phyloP scores from a whole-genome alignment of 768 basidiomycete species.

The Auriculariales sp. region DNA sequence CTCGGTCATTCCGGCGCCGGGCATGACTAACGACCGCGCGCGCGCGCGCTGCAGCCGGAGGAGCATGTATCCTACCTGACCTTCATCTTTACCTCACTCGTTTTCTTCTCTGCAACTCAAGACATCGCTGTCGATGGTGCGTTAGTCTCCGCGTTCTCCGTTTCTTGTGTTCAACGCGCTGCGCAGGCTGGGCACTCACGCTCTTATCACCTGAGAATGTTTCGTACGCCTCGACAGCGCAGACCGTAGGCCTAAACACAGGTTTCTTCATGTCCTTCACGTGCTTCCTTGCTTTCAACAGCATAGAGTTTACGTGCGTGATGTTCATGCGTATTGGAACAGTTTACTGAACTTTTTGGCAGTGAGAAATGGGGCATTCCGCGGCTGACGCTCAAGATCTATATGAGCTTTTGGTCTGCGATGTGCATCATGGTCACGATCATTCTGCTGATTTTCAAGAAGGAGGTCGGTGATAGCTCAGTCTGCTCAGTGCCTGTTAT shows the following conservation, averaged over 20 bases:
- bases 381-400: slow-evolving; percentile 54
- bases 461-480: slow-evolving; percentile 45
- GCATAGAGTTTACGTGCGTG: slow-evolving; percentile 69
- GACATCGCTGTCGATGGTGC: slow-evolving; percentile 15
- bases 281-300: slow-evolving; percentile 93
- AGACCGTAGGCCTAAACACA: slow-evolving; percentile 91
- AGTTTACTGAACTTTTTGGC: background rate
- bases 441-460: slow-evolving; percentile 79
- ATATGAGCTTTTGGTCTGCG: slow-evolving; percentile 76
- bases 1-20: slow-evolving; percentile 10
- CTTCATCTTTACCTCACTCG: slow-evolving; percentile 71
- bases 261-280: slow-evolving; percentile 95
- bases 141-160: slow-evolving; percentile 19
- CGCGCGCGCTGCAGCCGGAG: slow-evolving; percentile 43
- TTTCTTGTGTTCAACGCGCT: slow-evolving; percentile 22
- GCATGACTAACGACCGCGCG: slow-evolving; percentile 4
- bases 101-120: slow-evolving; percentile 94
- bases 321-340: slow-evolving; percentile 13
- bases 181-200: slow-evolving; percentile 62
- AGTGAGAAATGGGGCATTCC: slow-evolving; percentile 70
- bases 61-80: slow-evolving; percentile 70
- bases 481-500: background rate
- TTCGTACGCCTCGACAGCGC: slow-evolving; percentile 94
- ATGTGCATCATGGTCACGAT: slow-evolving; percentile 73
- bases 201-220: slow-evolving; percentile 84